Evolutionary conservation across 1,284 basidiomycete genomes (phyloP), one percentile per base, ranked within the genome.

Genomic region (Retiboletus flavoniger): DNA sequence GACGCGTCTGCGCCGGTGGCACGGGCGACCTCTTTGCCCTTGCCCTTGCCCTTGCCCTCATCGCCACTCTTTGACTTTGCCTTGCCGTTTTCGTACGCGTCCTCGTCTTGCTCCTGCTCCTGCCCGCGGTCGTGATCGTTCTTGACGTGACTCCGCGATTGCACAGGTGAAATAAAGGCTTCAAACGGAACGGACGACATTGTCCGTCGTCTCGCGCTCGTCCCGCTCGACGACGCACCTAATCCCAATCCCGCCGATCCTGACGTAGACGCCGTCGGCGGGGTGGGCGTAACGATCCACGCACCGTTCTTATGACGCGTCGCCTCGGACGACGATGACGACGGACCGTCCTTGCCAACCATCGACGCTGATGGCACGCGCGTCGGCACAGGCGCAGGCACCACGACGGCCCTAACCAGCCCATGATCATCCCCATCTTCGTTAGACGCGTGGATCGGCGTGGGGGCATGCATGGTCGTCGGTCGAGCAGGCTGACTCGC

Each of bases 161-260:
- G 50, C 3, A 47, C 34, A 11, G 67, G 67, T 13, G 65, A 69
- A 16, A 69, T 68, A 31, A 64, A 66, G 11, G 51, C 57, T 21
- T 62, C 54, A 9, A 69, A 68, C 7, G 63, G 55, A 8, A 53
- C 21, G 5, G 46, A 42, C 9, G 50, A 16, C 2, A n/a, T 5
- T 5, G 13, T 4, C 11, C 47, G 48, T 19, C 53, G 47, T 31
- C 41, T 38, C 1, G 45, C 34, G 3, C 36, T 44, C 32, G 26
- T 11, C 3, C 24, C 21, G 6, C 36, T 46, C 6, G 16, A 41
- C 7, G 45, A 36, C 21, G 17, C 3, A 11, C 35, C 35, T 3
- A 44, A 34, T 17, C 43, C 39, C 5, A 42, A 56, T 3, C 45
- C 45, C n/a, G n/a, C n/a, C 7, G 44, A 34, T 14, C 9, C 1